phyloP scores from a whole-genome alignment of 202 grass and related monocot genomes.

The Panicum virgatum region DNA sequence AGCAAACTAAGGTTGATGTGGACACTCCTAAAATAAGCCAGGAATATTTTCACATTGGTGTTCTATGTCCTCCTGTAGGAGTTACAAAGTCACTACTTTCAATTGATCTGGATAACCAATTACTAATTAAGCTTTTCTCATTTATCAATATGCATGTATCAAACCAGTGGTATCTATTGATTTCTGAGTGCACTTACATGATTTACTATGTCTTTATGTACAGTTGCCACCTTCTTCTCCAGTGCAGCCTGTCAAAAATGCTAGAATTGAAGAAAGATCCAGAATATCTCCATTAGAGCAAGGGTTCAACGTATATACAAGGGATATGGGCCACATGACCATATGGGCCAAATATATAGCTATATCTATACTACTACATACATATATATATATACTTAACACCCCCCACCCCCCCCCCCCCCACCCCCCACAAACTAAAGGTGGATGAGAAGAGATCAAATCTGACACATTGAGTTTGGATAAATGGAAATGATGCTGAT shows the following conservation, averaged over 20 bases:
- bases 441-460: too few relatives aligned
- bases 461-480: too few relatives aligned
- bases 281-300: too few relatives aligned
- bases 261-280: too few relatives aligned
- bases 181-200: constrained; percentile 61
- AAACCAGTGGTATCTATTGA: constrained; percentile 10
- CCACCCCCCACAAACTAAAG: too few relatives aligned
- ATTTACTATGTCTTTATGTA: constrained; percentile 72
- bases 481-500: too few relatives aligned
- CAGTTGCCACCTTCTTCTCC: constrained; percentile 63
- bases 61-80: neutral
- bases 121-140: neutral
- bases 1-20: neutral
- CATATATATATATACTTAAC: too few relatives aligned
- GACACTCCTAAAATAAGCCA: neutral
- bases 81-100: neutral
- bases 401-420: too few relatives aligned
- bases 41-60: constrained; percentile 3
- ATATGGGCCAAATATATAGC: too few relatives aligned
- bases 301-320: too few relatives aligned
- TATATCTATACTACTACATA: too few relatives aligned
- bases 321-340: too few relatives aligned
- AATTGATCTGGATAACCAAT: neutral
- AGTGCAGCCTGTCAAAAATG: constrained; percentile 68
- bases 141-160: constrained; percentile 2